A percentile compares a stretch with the other conserved stretches of the same genome.
These are phyloP conservation scores for Trichophyton verrucosum DNA, from an alignment of 2,329 filamentous ascomycete species.

Conservation along the genomic window DNA sequence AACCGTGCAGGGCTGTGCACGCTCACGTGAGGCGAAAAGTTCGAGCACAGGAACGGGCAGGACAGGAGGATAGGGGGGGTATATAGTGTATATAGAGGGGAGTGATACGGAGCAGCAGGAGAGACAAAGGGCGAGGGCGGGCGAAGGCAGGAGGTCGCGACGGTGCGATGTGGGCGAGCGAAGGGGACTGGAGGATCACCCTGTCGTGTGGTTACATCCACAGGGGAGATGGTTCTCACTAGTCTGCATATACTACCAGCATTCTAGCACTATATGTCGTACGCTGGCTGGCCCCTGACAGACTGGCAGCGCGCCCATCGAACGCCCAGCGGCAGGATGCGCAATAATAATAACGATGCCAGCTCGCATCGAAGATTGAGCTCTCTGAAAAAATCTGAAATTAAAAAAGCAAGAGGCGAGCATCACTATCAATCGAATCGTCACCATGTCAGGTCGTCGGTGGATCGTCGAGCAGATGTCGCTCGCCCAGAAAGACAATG, in stretches of 20 bases:
- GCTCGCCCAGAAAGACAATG: slow-evolving; percentile 32
- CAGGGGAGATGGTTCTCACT: not conserved
- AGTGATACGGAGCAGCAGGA: not conserved
- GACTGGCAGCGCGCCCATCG: not conserved
- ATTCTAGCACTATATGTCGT: not conserved
- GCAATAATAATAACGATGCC: no score
- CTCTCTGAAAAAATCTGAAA: no score
- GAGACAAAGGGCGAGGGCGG: not conserved
- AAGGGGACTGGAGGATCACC: not conserved
- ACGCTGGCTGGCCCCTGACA: not conserved
- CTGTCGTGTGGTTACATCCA: not conserved
- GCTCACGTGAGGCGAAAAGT: not conserved
- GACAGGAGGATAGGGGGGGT: not conserved
- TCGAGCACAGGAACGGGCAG: not conserved
- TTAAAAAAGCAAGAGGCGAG: no score
- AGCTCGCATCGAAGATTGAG: no score
- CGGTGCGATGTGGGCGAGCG: not conserved
- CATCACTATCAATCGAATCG: no score
- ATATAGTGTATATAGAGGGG: not conserved
- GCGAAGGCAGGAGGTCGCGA: not conserved
- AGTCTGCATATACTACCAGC: not conserved
- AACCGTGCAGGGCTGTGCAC: not conserved
- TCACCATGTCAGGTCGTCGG: not conserved
- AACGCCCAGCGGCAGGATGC: not conserved
- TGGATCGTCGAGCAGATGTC: slow-evolving; percentile 22